Percentiles rank a stretch among this genome's conserved stretches.
phyloP scores from a whole-genome alignment of 176 grass and related monocot genomes.

The Cenchrus purpureus region DNA sequence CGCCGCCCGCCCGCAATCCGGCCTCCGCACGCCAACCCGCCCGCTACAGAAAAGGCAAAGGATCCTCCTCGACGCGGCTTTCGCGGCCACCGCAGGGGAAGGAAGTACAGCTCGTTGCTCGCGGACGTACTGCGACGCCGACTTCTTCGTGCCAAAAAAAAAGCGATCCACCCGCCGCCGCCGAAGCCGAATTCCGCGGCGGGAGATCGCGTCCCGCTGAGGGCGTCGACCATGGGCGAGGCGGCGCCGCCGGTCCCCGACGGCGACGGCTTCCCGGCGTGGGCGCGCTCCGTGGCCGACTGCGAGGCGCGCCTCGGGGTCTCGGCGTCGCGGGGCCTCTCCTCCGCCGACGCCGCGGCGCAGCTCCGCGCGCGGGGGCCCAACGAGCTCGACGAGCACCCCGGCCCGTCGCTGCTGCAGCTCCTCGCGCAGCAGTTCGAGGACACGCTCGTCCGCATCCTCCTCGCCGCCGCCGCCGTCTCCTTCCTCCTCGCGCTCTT shows the following conservation, averaged over 20 bases:
- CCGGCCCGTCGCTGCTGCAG: slow-evolving; percentile 69
- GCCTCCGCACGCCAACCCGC: background rate
- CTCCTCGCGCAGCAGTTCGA: slow-evolving; percentile 76
- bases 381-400: slow-evolving; percentile 89
- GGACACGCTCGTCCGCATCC: slow-evolving; percentile 90
- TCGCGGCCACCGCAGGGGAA: background rate
- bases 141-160: too few relatives aligned
- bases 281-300: slow-evolving; percentile 64
- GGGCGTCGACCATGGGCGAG: slow-evolving; percentile 47
- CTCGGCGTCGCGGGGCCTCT: slow-evolving; percentile 29
- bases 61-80: background rate
- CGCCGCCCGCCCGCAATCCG: background rate
- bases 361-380: slow-evolving; percentile 43
- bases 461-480: slow-evolving; percentile 78
- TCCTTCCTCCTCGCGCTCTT: slow-evolving; percentile 86
- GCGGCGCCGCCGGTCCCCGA: slow-evolving; percentile 16
- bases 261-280: slow-evolving; percentile 62
- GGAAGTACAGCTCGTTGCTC: too few relatives aligned
- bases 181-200: slow-evolving; percentile 1
- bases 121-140: background rate
- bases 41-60: background rate
- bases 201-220: background rate
- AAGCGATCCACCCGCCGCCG: background rate
- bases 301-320: slow-evolving; percentile 57
- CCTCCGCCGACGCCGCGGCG: slow-evolving; percentile 41